Evolutionary conservation across 108 stramenopile genomes (phyloP), one percentile per base, ranked within the genome.

Genomic region (Cylindrotheca closterium): DNA sequence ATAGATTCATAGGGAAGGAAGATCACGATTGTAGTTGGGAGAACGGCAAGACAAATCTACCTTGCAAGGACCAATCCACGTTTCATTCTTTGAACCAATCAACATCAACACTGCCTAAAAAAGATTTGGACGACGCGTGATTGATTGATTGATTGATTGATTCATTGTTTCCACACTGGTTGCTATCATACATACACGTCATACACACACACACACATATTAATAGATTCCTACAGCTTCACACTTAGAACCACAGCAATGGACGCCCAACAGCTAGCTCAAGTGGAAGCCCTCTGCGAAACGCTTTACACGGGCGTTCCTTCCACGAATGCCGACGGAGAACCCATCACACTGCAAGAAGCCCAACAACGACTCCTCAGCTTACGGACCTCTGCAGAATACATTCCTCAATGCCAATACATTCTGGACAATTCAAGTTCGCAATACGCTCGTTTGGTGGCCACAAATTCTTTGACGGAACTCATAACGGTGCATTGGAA

Each of bases 341-440:
- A 86, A 49, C 60, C 65, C 45, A 82, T 88, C 47, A 77, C 74
- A 45, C 82, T 88, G 26, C 67, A 84, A 27, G 91, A 92, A 55
- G 94, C 94, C 8, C 94, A 95, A 65, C 77, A 86, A 52, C 87
- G 91, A 45, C 89, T 98, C 47, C 76, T 98, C 45, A 87, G 88
- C 70, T 80, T 98, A 53, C 96, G 96, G 72, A 81, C 79, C 37
- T 87, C 91, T 3, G 93, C 96, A 5, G 91, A 96, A 59, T 96
- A 85, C 74, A 98, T 98, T 74, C 98, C 98, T 34, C 96, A 96
- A 70, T 97, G 96, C 61, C 97, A 98, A 78, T 97, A 96, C 81
- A 97, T 98, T 57, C 86, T 98, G 26, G 96, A 98, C 74, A 71
- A 95, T 29, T 91, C 91, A 55, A 70, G 85, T 42, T 86, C 87